phyloP scores from a whole-genome alignment of 139 green algal genomes.

The Diplosphaera chodatii region DNA sequence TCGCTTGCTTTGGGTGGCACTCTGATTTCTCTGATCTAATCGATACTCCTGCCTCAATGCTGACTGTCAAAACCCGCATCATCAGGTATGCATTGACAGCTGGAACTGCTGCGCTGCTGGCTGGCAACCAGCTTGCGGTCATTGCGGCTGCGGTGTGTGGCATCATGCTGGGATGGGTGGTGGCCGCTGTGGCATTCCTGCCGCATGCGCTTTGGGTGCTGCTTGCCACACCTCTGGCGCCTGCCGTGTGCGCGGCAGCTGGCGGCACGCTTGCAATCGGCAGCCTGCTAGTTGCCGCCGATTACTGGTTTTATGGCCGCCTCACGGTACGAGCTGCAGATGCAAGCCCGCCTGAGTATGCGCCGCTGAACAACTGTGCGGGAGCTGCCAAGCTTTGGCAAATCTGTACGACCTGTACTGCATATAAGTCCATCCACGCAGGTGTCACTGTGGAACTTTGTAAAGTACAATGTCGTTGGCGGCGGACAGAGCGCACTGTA shows the following conservation, averaged over 20 bases:
- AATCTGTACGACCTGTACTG: too few species aligned
- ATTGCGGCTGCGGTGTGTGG: slow-evolving; percentile 43
- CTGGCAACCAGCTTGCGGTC: slow-evolving; percentile 12
- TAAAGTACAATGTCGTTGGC: slow-evolving; percentile 65
- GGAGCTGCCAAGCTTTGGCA: too few species aligned
- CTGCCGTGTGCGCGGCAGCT: slow-evolving; percentile 2
- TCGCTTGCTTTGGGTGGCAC: too few species aligned
- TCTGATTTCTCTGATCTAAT: too few species aligned
- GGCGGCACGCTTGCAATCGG: not conserved
- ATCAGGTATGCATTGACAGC: slow-evolving; percentile 31
- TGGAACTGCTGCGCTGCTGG: slow-evolving; percentile 47
- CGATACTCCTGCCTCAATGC: too few species aligned
- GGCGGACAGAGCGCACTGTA: slow-evolving; percentile 69
- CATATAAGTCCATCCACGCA: too few species aligned
- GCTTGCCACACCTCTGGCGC: slow-evolving; percentile 1
- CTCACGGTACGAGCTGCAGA: slow-evolving; percentile 39
- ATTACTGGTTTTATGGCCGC: slow-evolving; percentile 39
- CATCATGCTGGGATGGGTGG: slow-evolving; percentile 73
- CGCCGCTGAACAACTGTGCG: too few species aligned
- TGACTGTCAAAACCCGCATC: too few species aligned
- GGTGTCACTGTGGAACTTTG: slow-evolving; percentile 68
- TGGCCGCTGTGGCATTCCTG: slow-evolving; percentile 48
- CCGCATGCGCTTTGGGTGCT: slow-evolving; percentile 56
- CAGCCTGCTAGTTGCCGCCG: slow-evolving; percentile 19
- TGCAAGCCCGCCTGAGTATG: too few species aligned